Evolutionary conservation across 495 filamentous ascomycete species (phyloP).

Genomic region (Aspergillus egyptiacus): DNA sequence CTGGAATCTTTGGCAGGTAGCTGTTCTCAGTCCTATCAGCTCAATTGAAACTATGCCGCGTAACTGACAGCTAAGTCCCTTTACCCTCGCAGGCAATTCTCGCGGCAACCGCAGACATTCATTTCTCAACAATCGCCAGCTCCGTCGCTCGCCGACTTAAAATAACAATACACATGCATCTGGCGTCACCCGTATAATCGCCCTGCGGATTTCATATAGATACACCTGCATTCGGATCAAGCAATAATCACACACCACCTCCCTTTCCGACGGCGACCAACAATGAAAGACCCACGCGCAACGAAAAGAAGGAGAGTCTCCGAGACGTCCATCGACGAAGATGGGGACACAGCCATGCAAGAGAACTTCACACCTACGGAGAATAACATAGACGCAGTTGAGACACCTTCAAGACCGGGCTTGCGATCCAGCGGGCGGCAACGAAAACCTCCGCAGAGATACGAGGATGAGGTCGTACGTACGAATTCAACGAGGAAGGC

Average conservation of each 20-base stretch:
- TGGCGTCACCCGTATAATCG: not conserved
- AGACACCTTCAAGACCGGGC: slow-evolving; percentile 25
- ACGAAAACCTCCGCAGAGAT: slow-evolving; percentile 37
- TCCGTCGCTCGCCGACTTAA: not conserved
- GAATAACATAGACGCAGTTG: slow-evolving; percentile 1
- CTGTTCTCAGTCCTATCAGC: too few species aligned
- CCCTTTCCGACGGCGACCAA: not conserved
- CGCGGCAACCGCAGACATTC: not conserved
- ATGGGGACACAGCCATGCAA: slow-evolving; percentile 34
- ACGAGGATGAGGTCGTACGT: slow-evolving; percentile 23
- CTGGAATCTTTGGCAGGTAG: not conserved
- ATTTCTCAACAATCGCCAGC: not conserved
- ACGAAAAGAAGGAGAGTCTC: slow-evolving; percentile 40
- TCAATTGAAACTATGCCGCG: too few species aligned
- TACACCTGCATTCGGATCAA: too few species aligned
- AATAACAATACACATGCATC: not conserved
- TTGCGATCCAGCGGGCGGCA: slow-evolving; percentile 37
- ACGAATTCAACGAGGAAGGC: slow-evolving; percentile 22
- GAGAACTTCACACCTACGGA: slow-evolving; percentile 4
- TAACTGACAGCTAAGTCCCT: not conserved
- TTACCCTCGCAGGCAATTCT: not conserved
- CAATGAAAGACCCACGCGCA: slow-evolving; percentile 38
- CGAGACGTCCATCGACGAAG: slow-evolving; percentile 23
- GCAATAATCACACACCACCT: not conserved
- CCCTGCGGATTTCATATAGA: not conserved